Evolutionary conservation across 2,329 filamentous ascomycete species (phyloP), one percentile per base, ranked within the genome.

Genomic region (Colletotrichum brevisporum): DNA sequence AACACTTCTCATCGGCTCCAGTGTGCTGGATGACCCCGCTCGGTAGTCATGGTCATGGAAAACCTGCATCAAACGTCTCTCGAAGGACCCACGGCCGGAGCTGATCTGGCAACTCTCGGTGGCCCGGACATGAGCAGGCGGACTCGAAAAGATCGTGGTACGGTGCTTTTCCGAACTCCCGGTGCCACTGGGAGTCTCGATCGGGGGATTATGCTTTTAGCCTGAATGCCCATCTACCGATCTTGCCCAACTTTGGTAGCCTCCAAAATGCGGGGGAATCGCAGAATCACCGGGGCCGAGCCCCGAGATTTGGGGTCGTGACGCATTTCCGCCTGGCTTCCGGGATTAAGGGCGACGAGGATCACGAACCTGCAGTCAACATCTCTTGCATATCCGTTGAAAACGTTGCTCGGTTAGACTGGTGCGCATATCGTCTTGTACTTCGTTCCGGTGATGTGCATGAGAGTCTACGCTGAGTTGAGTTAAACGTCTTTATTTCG

Each of bases 91-190:
- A 27, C 55, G 6, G 2, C 1, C 15, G 43, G 21, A 27, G 21
- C 1, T 31, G 27, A 31, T 31, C 5, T 31, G 27, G 27, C 1
- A 6, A 56, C 2, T 12, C 1, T 52, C 47, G 24, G 24, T 6
- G 16, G 24, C 9, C 58, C 43, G 36, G 39, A 31, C 15, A 31
- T 16, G 5, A 51, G 6, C n/a, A 47, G 1, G 8, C 18, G 18
- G 26, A 5, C 36, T 18, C 5, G 36, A 4, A 12, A 12, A 12
- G 1, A 24, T n/a, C 8, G 45, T 15, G 10, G 1, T 3, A 0
- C 59, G 47, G 59, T 39, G 59, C 65, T 67, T 63, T 67, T 67
- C 65, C 65, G 59, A 63, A 16, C 13, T 12, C 53, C 18, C 53
- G 53, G 39, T 9, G 36, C 6, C 18, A 0, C 8, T 6, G 36